Conservation (phyloP, 1,139 yeast genomes). For the Arxiozyma telluris region DNA sequence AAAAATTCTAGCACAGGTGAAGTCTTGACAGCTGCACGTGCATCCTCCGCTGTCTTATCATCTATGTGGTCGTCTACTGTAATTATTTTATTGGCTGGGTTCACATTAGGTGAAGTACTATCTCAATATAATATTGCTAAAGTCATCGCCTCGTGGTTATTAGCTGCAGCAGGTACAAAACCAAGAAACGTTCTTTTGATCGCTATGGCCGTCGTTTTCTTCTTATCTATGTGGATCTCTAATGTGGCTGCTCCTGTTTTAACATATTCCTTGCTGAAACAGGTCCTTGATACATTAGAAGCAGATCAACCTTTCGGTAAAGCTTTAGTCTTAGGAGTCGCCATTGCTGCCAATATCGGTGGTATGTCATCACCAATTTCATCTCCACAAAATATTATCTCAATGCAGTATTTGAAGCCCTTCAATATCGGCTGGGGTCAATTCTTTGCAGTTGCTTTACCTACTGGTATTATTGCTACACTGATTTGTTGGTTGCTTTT, state of each 20-base stretch:
- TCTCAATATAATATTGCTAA: conserved; percentile 65
- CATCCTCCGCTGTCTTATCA: conserved; percentile 47
- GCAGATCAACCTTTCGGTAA: conserved; percentile 53
- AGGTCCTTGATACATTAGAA: conserved; percentile 54
- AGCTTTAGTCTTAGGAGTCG: conserved; percentile 63
- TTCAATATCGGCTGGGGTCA: conserved; percentile 67
- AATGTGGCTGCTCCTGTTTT: conserved; percentile 73
- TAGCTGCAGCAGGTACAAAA: conserved; percentile 56
- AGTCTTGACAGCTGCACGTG: conserved; percentile 43
- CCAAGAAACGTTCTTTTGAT: conserved; percentile 59
- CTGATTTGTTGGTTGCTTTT: conserved; percentile 53
- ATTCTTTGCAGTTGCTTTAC: conserved; percentile 62
- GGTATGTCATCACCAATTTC: conserved; percentile 78
- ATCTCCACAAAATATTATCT: conserved; percentile 69
- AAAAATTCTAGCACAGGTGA: conserved; percentile 44
- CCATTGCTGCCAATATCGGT: conserved; percentile 62
- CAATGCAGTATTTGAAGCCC: conserved; percentile 60
- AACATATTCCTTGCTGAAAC: conserved; percentile 59
- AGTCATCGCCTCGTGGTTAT: conserved; percentile 54
- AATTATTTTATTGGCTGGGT: conserved; percentile 62
- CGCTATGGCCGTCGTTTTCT: conserved; percentile 58
- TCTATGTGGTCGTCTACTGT: conserved; percentile 73
- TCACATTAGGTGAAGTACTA: conserved; percentile 64
- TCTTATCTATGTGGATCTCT: conserved; percentile 71
- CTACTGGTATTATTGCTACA: conserved; percentile 49